Conservation (phyloP, 2,329 filamentous ascomycete genomes). For the Venturia carpophila region DNA sequence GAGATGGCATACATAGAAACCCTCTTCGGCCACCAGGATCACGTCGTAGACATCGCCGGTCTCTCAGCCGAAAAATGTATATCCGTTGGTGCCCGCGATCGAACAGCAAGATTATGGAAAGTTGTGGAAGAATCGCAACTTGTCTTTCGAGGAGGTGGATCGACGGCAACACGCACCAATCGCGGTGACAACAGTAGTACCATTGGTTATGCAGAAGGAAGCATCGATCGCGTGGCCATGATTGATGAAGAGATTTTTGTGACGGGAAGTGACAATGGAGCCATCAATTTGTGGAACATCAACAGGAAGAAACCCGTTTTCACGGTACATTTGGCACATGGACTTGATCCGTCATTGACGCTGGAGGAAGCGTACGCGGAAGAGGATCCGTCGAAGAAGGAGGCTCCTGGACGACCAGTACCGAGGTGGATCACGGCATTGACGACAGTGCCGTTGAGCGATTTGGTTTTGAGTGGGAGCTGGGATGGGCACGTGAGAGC, state of each 20-base stretch:
- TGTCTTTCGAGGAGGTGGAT: slow-evolving; percentile 80
- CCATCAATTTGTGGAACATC: slow-evolving; percentile 76
- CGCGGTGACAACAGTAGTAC: slow-evolving; percentile 43
- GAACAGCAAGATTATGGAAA: slow-evolving; percentile 91
- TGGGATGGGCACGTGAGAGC: slow-evolving; percentile 86
- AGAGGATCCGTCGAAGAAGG: slow-evolving; percentile 43
- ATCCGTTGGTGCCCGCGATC: slow-evolving; percentile 81
- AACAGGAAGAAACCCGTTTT: slow-evolving; percentile 92
- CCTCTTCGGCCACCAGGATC: slow-evolving; percentile 90
- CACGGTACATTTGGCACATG: slow-evolving; percentile 73
- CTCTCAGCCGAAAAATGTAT: slow-evolving; percentile 23
- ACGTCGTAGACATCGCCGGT: slow-evolving; percentile 68
- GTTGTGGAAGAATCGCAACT: slow-evolving; percentile 92
- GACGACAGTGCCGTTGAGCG: slow-evolving; percentile 77
- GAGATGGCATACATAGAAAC: slow-evolving; percentile 84
- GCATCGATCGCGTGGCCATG: slow-evolving; percentile 85
- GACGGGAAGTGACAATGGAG: slow-evolving; percentile 87
- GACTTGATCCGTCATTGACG: slow-evolving; percentile 63
- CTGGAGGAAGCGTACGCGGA: slow-evolving; percentile 69
- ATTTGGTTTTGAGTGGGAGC: slow-evolving; percentile 82
- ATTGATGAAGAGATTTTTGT: slow-evolving; percentile 84
- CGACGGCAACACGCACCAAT: slow-evolving; percentile 27
- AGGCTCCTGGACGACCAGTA: slow-evolving; percentile 52
- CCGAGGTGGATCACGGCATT: slow-evolving; percentile 90
- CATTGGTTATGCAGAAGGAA: slow-evolving; percentile 55